Evolutionary conservation across 768 basidiomycete genomes (phyloP).

Genomic region (Phanerodontia chrysosporium): DNA sequence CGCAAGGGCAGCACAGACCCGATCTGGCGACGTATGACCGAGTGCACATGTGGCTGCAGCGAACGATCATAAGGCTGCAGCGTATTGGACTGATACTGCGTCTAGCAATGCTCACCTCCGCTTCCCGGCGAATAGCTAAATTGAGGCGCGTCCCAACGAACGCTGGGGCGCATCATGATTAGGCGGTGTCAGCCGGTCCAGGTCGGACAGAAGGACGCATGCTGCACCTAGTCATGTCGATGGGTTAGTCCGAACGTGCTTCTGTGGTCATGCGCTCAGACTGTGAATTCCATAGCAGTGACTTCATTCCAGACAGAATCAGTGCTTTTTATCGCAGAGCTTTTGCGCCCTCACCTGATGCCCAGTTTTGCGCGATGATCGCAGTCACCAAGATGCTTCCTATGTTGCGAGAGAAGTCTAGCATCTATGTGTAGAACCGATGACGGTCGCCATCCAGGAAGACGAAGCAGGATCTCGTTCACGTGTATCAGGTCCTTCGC

Average conservation of each 20-base stretch:
- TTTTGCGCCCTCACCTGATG: not conserved
- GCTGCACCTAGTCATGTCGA: not conserved
- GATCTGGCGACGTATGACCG: conserved; percentile 2
- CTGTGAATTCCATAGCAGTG: not conserved
- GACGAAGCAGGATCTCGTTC: too few species aligned
- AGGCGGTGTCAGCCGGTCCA: not conserved
- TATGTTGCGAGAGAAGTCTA: not conserved
- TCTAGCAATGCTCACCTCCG: not conserved
- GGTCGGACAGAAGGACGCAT: not conserved
- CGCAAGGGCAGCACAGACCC: not conserved
- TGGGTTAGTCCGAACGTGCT: not conserved
- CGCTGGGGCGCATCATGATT: not conserved
- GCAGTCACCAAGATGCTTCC: not conserved
- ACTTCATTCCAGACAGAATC: not conserved
- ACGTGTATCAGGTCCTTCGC: too few species aligned
- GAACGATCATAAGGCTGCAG: conserved; percentile 1
- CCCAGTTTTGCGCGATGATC: not conserved
- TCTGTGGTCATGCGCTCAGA: not conserved
- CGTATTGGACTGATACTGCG: not conserved
- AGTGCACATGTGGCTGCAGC: not conserved
- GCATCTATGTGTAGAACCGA: too few species aligned
- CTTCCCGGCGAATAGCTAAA: not conserved
- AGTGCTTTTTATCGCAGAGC: not conserved
- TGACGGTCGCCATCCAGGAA: too few species aligned
- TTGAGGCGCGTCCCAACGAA: not conserved